phyloP scores from a whole-genome alignment of 164 flowering plant genomes.

The Vitis riparia region DNA sequence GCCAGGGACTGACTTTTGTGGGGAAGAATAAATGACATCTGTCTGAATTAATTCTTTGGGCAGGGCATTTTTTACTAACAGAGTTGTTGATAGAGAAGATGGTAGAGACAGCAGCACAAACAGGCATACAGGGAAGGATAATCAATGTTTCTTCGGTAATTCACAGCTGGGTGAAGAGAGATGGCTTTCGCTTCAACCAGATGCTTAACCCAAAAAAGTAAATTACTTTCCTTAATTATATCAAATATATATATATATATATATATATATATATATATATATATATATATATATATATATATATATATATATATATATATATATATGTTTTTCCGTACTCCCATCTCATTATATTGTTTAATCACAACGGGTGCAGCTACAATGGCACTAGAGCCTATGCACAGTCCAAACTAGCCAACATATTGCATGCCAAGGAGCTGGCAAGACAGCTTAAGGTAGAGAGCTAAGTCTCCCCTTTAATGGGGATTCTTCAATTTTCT shows the following conservation, averaged over 20 bases:
- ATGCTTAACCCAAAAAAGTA: constrained; percentile 75
- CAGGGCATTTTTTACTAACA: constrained; percentile 90
- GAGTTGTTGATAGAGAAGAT: constrained; percentile 74
- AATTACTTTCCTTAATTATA: background rate
- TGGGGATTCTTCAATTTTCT: background rate
- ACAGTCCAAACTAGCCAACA: constrained; percentile 82
- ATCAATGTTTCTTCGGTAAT: constrained; percentile 88
- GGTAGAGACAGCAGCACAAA: constrained; percentile 73
- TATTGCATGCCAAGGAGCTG: constrained; percentile 85
- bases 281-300: too few relatives aligned
- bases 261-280: background rate
- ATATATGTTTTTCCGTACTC: background rate
- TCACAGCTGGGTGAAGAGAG: constrained; percentile 81
- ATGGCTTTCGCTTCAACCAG: constrained; percentile 49
- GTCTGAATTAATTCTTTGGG: constrained; percentile 5
- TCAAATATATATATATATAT: background rate
- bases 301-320: too few relatives aligned
- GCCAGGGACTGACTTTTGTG: too few relatives aligned
- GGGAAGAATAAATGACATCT: background rate
- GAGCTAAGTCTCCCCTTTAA: background rate
- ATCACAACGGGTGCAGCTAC: constrained; percentile 46
- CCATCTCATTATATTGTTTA: too few relatives aligned
- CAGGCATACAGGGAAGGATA: constrained; percentile 84
- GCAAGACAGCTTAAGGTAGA: constrained; percentile 75
- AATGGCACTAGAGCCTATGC: constrained; percentile 90